Evolutionary conservation across 371 early-diverging fungal species (phyloP), one percentile per base, ranked within the genome.

Genomic region (Lichtheimia corymbifera): DNA sequence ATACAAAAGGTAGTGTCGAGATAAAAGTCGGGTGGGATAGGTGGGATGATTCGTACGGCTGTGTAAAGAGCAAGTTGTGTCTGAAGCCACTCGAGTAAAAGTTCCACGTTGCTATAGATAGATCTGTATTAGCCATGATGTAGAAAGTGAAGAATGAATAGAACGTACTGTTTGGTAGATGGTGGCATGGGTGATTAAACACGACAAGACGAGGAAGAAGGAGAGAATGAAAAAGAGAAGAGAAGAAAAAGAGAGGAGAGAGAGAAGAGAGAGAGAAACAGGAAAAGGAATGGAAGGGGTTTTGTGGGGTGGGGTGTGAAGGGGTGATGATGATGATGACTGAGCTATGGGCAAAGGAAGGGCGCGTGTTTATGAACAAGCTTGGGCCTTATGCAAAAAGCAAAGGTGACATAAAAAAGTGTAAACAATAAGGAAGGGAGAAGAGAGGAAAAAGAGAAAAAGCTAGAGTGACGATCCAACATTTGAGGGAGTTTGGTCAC

Each of bases 61-160:
- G 43, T 25, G 15, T 56, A 56, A 15, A 56, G 14, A n/a, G 57
- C 40, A 56, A 56, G 44, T 45, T 56, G 57, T 27, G 45, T 25
- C 2, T 28, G 57, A n/a, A 56, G 40, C 57, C 57, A 56, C 25
- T 56, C 57, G 55, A 47, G 47, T 22, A 47, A 22, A 17, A 47
- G 47, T 17, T 22, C 47, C 0, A 47, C 18, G 47, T 47, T 47
- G 47, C 47, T 47, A 47, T 28, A 45, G 13, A 45, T 0, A 22
- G 3, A n/a, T 12, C 4, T 15, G 18, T 47, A 22, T 47, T 47
- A 47, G 35, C 1, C 35, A 47, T 18, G 17, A 17, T 22, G 47
- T 18, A 22, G 12, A n/a, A 5, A 2, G 3, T 43, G 5, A 1
- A 7, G 47, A 22, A 18, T 47, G 22, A 47, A 18, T 47, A n/a